Conservation (phyloP, 768 basidiomycete genomes). For the Boletales sp. region DNA sequence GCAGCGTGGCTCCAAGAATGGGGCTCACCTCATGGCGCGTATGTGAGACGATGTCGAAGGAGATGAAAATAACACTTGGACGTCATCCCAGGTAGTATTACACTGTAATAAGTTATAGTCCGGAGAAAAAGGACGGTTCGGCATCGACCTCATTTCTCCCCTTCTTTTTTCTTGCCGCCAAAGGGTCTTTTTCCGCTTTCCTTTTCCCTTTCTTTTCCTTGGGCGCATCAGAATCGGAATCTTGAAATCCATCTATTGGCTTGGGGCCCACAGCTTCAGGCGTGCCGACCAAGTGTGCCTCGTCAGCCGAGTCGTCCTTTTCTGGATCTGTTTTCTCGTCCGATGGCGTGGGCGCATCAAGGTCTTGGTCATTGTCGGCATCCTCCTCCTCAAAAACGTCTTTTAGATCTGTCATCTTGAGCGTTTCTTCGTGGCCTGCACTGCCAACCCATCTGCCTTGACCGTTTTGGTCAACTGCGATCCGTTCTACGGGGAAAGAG, state of each 20-base stretch:
- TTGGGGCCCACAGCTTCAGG: neutral
- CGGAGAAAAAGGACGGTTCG: slow-evolving; percentile 65
- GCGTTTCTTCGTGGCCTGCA: slow-evolving; percentile 82
- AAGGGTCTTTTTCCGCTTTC: slow-evolving; percentile 49
- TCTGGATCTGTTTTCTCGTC: slow-evolving; percentile 21
- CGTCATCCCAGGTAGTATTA: neutral
- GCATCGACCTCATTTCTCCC: slow-evolving; percentile 56
- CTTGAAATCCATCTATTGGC: slow-evolving; percentile 23
- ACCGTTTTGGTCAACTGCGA: slow-evolving; percentile 57
- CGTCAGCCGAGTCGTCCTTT: slow-evolving; percentile 7
- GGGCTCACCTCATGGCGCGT: neutral
- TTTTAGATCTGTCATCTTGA: slow-evolving; percentile 82
- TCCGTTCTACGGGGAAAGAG: slow-evolving; percentile 87
- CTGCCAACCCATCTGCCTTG: slow-evolving; percentile 87
- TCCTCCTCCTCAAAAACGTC: slow-evolving; percentile 56
- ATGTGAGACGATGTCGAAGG: neutral
- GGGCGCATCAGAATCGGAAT: slow-evolving; percentile 28
- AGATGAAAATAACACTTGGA: neutral
- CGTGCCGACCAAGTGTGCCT: slow-evolving; percentile 3
- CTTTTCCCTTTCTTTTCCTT: slow-evolving; percentile 52
- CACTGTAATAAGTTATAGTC: slow-evolving; percentile 37
- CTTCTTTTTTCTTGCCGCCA: slow-evolving; percentile 51
- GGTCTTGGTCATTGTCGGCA: slow-evolving; percentile 23
- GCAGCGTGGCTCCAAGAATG: neutral
- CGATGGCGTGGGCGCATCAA: slow-evolving; percentile 18